Evolutionary conservation across 2,329 filamentous ascomycete genomes (phyloP), one percentile per base, ranked within the genome.

Genomic region (Blumeria hordei): DNA sequence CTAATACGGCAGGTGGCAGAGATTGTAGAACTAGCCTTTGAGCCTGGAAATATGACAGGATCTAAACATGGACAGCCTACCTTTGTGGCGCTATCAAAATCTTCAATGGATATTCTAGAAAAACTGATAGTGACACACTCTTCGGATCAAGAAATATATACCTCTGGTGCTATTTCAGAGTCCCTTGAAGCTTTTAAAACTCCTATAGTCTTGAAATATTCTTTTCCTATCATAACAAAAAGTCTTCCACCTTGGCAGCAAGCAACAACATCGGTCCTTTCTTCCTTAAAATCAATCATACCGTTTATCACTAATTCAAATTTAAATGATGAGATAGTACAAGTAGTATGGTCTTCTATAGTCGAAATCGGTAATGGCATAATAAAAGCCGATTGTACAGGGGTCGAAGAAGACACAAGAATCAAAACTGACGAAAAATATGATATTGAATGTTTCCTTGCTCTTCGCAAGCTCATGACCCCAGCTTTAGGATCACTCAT

Each of bases 51-150:
- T 61, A 65, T 67, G 56, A 63, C 69, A 56, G 55, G 63, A 57
- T 21, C 67, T 58, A 55, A 68, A 59, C 55, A 66, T 65, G 60
- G 65, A 53, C 78, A 78, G 56, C 83, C 86, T 6, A 94, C 87
- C 0, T 96, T 88, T 64, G 80, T 98, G 55, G 90, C 92, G 36
- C 77, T 96, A 64, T 87, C 88, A 0, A 94, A 92, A 66, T 77
- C 78, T 18, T 80, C 83, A 57, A 92, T 94, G 74, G 70, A 74
- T 1, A 75, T 87, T 49, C 67, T 93, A 1, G 73, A 83, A 59
- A 69, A 68, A 0, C 68, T 86, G 2, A 70, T 83, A 3, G 67
- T 78, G 3, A 68, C 71, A 14, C 79, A 85, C 58, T 74, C 78
- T 0, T 66, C 69, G 0, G 78, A 84, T 28, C 63, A 70, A n/a